A percentile compares a stretch with the other conserved stretches of the same genome.
Evolutionary conservation across 306 rosid species (phyloP).

Genomic region (Corylus avellana): DNA sequence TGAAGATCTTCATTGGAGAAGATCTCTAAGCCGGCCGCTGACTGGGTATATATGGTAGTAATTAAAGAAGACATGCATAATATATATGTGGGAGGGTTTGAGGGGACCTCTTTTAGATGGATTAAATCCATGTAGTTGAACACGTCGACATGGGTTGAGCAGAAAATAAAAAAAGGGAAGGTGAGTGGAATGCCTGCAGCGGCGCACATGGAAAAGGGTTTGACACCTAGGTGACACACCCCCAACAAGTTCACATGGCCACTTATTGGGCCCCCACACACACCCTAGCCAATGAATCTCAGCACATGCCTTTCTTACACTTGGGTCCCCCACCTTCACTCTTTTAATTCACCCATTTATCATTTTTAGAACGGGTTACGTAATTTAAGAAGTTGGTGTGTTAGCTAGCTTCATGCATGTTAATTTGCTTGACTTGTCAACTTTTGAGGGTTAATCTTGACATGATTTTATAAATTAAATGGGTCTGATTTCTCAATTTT

Average conservation of each 20-base stretch:
- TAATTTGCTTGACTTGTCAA: no score
- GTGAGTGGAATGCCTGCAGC: conserved; percentile 76
- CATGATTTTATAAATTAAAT: no score
- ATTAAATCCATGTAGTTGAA: background rate
- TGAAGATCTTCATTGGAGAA: conserved; percentile 23
- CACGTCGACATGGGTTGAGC: background rate
- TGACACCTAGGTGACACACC: conserved; percentile 54
- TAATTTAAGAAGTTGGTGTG: no score
- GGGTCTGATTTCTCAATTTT: no score
- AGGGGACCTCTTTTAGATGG: background rate
- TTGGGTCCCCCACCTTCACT: conserved; percentile 48
- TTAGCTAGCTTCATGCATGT: no score
- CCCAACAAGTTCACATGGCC: conserved; percentile 79
- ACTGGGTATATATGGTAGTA: background rate
- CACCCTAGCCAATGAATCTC: conserved; percentile 47
- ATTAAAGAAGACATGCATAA: background rate
- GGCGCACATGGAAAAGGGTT: conserved; percentile 94
- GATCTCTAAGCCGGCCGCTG: background rate
- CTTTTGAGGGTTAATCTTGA: no score
- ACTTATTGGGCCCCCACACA: conserved; percentile 41
- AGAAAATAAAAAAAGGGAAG: background rate
- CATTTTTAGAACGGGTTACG: no score
- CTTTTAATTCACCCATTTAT: conserved; percentile 9
- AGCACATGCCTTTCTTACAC: conserved; percentile 51
- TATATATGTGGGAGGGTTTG: background rate